Evolutionary conservation across 108 stramenopile species (phyloP), one percentile per base, ranked within the genome.

Genomic region (Skeletonema grethae): DNA sequence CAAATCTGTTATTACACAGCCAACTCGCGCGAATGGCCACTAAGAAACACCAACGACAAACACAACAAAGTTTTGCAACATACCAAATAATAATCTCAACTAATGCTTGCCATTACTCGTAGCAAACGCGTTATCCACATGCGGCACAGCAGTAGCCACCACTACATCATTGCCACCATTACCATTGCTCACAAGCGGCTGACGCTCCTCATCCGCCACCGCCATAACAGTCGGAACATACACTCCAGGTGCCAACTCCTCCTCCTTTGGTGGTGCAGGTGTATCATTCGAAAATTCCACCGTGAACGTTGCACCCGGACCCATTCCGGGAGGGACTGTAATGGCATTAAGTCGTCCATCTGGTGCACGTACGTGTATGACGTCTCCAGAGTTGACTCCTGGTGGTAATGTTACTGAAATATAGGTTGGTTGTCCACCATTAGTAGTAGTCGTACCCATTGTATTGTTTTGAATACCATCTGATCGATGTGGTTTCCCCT

Each of bases 241-340:
- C 48, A 74, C 68, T 31, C 79, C 79, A 7, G 79, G 79, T 7
- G 73, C 57, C 63, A 80, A 56, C n/a, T 73, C 69, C 48, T 69
- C 73, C 56, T 79, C 69, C 29, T 43, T 16, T 4, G 68, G 61
- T 12, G 76, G 70, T 24, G 79, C 57, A 30, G 87, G 76, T 2
- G 67, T 15, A 57, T 70, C 80, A n/a, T 22, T 69, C 6, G 87
- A 76, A 80, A 94, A 94, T 69, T 94, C 90, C 2, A 94, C 93
- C 3, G 93, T 94, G 75, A 94, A 94, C 2, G 88, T 90, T 0
- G 86, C 85, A 24, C 93, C 90, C n/a, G 90, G 85, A 50, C 88
- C 86, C 77, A 94, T 88, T 18, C 93, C 93, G 25, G 46, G 68
- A 13, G 90, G 93, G 9, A 94, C 86, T 4, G 84, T 75, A 39